Percentiles rank a stretch among this genome's conserved stretches.
phyloP scores from a whole-genome alignment of 805 yeast species.

The Suhomyces kilbournensis region DNA sequence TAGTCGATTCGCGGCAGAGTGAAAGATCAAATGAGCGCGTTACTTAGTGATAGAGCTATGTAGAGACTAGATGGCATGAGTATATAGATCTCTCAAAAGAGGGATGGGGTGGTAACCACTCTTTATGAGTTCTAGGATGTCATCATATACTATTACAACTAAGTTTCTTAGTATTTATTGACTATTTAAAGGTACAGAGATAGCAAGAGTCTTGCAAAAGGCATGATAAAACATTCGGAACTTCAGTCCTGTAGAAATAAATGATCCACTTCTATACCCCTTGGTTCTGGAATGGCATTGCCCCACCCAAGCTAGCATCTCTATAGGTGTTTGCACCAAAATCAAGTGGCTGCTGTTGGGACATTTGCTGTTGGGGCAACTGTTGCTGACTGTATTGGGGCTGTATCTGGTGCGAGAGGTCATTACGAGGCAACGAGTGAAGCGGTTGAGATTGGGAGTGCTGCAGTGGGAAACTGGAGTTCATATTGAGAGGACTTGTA shows the following conservation, averaged over 20 bases:
- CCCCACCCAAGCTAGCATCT: slow-evolving; percentile 9
- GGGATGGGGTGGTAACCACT: no score
- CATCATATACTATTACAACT: no score
- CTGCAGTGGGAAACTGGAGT: slow-evolving; percentile 27
- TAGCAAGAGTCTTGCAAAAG: neutral
- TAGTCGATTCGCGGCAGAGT: neutral
- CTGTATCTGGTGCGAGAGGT: slow-evolving; percentile 6
- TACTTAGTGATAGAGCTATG: neutral
- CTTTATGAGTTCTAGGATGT: no score
- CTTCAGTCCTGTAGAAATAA: neutral
- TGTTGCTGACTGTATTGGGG: neutral
- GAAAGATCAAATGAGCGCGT: neutral
- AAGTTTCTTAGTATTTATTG: neutral
- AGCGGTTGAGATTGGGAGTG: slow-evolving; percentile 3
- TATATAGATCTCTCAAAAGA: no score
- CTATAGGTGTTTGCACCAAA: slow-evolving; percentile 10
- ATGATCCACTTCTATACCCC: neutral
- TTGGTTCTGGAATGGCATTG: slow-evolving; percentile 3
- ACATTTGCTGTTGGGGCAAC: neutral
- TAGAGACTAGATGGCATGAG: no score
- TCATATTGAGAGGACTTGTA: slow-evolving; percentile 3
- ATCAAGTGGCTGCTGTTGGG: slow-evolving; percentile 7
- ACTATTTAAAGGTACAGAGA: neutral
- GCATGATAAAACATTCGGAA: neutral
- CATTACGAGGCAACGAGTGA: slow-evolving; percentile 9